Base-by-base conservation (phyloP, 495 filamentous ascomycete species). In the Hyaloscypha hepaticicola region DNA sequence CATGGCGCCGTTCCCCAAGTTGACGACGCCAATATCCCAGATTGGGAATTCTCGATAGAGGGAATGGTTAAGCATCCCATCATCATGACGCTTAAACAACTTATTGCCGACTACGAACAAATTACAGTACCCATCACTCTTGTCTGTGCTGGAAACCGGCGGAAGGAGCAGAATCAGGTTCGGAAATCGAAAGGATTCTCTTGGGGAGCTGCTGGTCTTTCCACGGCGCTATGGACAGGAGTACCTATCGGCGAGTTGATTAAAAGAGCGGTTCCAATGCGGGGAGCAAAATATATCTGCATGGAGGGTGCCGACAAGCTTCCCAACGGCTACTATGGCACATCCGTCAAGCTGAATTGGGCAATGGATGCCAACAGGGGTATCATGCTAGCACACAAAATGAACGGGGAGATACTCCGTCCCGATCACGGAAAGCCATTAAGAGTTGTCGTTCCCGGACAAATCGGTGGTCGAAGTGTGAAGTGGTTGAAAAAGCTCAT, bases 171-270 rank as follows among this genome's bases (percentile, higher is more conserved):
- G 70, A 98, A 98, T 66, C 79, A 88, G 31, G 91, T 96, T 2
- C 82, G 92, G 28, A 98, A 98, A 73, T 90, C 90, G 2, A 96
- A 97, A 71, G 94, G 94, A 0, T 98, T 98, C 77, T 96, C 93
- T 58, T 98, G 94, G 94, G 94, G 94, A 45, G 82, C 94, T 0
- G 93, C 91, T 7, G 94, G 93, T 26, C 72, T 97, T 5, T 97
- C 93, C 0, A 98, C 93, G 0, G 89, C 93, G 0, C 77, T 98
- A 1, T 98, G 90, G 80, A 98, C 94, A 0, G 94, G 94, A 6
- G 89, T 93, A 0, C 72, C 87, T 48, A 86, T 98, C 72, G 78
- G 81, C 0, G 90, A 96, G 59, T 72, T 98, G 7, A 74, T 98
- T 7, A 79, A 77, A 33, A 84, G 78, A 50, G 92, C 92, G 5